These are phyloP conservation scores for Hagleromyces aurorensis DNA, from an alignment of 805 yeast genomes.

Conservation along the genomic window DNA sequence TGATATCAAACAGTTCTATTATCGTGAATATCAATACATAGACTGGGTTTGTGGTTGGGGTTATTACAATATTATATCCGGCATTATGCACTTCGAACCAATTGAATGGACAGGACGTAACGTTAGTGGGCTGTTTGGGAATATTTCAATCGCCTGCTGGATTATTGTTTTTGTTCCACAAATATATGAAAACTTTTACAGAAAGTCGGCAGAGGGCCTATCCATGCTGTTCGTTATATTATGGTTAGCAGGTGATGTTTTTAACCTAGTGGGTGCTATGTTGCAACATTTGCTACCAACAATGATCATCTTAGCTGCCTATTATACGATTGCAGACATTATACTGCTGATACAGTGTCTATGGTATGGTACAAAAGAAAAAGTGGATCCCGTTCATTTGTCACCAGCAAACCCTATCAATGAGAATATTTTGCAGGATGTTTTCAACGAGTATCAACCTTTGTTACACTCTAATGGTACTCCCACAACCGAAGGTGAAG, in stretches of 20 bases:
- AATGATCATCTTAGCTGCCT: slow-evolving; percentile 85
- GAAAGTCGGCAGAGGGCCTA: slow-evolving; percentile 85
- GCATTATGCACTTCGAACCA: slow-evolving; percentile 35
- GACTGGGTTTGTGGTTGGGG: too few species aligned
- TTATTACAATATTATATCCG: too few species aligned
- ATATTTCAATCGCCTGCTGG: slow-evolving; percentile 96
- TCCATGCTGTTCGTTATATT: slow-evolving; percentile 78
- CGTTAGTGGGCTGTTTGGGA: slow-evolving; percentile 62
- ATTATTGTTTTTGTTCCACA: slow-evolving; percentile 96
- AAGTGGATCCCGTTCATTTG: slow-evolving; percentile 66
- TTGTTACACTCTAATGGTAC: too few species aligned
- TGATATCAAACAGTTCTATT: too few species aligned
- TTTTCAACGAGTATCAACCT: slow-evolving; percentile 31
- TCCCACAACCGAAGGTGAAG: slow-evolving; percentile 4
- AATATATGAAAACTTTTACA: slow-evolving; percentile 78
- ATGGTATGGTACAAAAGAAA: slow-evolving; percentile 53
- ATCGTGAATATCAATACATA: too few species aligned
- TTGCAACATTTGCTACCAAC: slow-evolving; percentile 89
- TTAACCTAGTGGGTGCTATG: slow-evolving; percentile 86
- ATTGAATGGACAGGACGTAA: slow-evolving; percentile 59
- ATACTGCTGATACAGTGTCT: slow-evolving; percentile 78
- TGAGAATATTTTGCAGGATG: slow-evolving; percentile 54
- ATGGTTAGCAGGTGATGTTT: slow-evolving; percentile 92
- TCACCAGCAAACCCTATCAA: slow-evolving; percentile 84
- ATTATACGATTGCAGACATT: slow-evolving; percentile 86